phyloP scores from a whole-genome alignment of 768 basidiomycete genomes.

The Suillus lakei region DNA sequence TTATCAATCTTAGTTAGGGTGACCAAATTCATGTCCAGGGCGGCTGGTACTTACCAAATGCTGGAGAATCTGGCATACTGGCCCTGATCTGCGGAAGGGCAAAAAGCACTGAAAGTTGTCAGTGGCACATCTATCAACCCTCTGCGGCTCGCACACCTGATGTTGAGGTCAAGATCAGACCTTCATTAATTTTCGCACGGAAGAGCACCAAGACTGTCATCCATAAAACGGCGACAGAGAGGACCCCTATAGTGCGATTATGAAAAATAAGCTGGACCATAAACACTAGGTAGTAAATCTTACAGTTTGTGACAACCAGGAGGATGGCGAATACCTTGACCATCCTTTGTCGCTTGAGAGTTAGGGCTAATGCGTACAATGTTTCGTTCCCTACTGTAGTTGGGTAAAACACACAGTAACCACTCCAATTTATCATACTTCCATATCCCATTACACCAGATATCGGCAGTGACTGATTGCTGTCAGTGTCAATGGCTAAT shows the following conservation, averaged over 20 bases:
- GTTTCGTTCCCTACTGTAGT: constrained; percentile 1
- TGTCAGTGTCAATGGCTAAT: constrained; percentile 11
- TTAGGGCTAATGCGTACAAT: constrained; percentile 3
- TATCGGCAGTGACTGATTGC: constrained; percentile 7
- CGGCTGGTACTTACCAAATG: constrained; percentile 9
- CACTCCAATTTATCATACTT: constrained; percentile 8
- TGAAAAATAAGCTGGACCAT: background rate
- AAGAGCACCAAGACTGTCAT: constrained; percentile 12
- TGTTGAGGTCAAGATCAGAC: constrained; percentile 8
- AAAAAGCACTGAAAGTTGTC: constrained; percentile 1
- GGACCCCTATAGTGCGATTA: background rate
- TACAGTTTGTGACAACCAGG: constrained; percentile 9
- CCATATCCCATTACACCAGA: constrained; percentile 10
- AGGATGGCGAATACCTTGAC: constrained; percentile 5
- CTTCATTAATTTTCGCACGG: background rate
- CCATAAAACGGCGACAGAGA: constrained; percentile 11
- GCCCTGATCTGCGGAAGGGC: constrained; percentile 12
- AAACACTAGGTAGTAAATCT: background rate
- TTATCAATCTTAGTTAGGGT: background rate
- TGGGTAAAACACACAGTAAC: background rate
- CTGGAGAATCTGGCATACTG: constrained; percentile 10
- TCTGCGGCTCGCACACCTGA: background rate
- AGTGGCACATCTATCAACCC: background rate
- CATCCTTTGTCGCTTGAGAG: constrained; percentile 3
- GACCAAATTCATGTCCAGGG: background rate